phyloP scores from a whole-genome alignment of 768 basidiomycete species.

The Clathrus columnatus region DNA sequence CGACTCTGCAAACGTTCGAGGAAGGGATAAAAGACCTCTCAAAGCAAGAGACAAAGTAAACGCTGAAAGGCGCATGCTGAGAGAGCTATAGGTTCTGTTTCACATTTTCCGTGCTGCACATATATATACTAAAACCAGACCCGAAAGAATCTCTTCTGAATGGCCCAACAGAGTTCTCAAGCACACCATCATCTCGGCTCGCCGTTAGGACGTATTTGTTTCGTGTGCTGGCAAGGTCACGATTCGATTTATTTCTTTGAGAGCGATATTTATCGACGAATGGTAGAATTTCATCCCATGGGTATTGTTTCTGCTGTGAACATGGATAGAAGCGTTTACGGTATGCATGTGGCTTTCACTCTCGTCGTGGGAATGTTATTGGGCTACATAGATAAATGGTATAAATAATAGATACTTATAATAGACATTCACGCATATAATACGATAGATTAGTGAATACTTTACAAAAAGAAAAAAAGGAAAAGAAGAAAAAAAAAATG shows the following conservation, averaged over 20 bases:
- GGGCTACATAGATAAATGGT: neutral
- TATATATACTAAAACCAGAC: too few species aligned
- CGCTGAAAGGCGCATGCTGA: neutral
- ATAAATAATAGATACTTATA: neutral
- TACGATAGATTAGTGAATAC: neutral
- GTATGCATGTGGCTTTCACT: constrained; percentile 1
- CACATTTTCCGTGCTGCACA: neutral
- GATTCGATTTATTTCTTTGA: too few species aligned
- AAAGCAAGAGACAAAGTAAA: neutral
- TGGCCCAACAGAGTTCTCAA: too few species aligned
- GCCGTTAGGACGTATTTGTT: too few species aligned
- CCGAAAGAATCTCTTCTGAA: too few species aligned
- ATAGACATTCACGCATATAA: neutral
- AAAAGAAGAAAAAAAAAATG: too few species aligned
- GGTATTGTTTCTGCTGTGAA: neutral
- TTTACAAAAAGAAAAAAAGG: neutral
- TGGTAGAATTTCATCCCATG: neutral
- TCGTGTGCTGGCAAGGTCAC: neutral
- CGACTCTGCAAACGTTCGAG: neutral
- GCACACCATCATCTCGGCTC: too few species aligned
- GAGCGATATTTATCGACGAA: neutral
- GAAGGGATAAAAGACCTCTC: neutral
- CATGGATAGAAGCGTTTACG: neutral
- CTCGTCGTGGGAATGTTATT: neutral
- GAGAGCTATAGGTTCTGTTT: neutral